Percentiles rank a stretch among this genome's conserved stretches.
Conservation (phyloP, 495 filamentous ascomycete genomes). For the Penicillium maclennaniae region DNA sequence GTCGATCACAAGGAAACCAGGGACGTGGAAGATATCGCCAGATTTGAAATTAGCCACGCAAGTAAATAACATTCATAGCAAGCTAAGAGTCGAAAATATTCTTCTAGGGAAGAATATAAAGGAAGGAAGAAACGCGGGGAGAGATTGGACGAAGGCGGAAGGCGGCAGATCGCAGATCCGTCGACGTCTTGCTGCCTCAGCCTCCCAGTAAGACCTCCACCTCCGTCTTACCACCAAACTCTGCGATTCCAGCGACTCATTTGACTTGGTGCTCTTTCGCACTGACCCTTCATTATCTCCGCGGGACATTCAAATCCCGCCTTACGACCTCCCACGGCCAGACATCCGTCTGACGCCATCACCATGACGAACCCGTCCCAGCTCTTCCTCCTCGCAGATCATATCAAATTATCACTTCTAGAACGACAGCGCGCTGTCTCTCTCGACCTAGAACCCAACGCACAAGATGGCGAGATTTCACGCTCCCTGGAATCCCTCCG, state of each 20-base stretch:
- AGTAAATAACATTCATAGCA: background rate
- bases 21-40: slow-evolving; percentile 22
- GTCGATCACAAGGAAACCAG: slow-evolving; percentile 10
- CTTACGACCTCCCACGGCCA: background rate
- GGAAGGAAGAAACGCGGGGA: slow-evolving; percentile 14
- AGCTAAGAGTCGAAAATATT: background rate
- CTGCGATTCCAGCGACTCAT: slow-evolving; percentile 1
- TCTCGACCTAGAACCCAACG: slow-evolving; percentile 76
- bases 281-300: slow-evolving; percentile 4
- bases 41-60: background rate
- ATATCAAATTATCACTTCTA: slow-evolving; percentile 56
- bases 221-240: slow-evolving; percentile 9
- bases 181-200: slow-evolving; percentile 4
- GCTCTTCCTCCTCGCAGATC: slow-evolving; percentile 52
- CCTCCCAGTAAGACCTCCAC: slow-evolving; percentile 8
- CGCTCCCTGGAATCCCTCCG: slow-evolving; percentile 80
- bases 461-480: slow-evolving; percentile 86
- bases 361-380: slow-evolving; percentile 57
- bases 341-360: slow-evolving; percentile 13
- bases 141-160: slow-evolving; percentile 20
- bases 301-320: background rate
- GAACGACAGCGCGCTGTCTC: slow-evolving; percentile 88
- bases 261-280: slow-evolving; percentile 3
- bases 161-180: slow-evolving; percentile 24
- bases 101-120: background rate